phyloP scores from a whole-genome alignment of 352 stramenopile species.

The Phytophthora capsici region DNA sequence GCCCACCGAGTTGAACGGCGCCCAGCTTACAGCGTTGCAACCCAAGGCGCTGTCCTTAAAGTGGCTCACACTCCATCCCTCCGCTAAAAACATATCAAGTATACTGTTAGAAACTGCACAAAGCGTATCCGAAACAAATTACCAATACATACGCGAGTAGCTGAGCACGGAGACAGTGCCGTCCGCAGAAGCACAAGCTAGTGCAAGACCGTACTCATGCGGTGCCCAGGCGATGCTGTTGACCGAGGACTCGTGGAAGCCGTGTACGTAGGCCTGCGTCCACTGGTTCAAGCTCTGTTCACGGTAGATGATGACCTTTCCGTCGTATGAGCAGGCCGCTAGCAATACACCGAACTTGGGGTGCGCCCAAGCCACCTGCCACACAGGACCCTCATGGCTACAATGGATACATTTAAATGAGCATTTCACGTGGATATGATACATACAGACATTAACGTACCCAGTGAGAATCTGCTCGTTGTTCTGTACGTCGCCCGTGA shows the following conservation, averaged over 20 bases:
- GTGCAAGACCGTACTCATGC: constrained; percentile 95
- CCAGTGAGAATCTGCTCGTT: constrained; percentile 88
- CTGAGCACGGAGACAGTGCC: constrained; percentile 93
- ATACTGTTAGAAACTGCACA: background rate
- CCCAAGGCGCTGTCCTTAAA: constrained; percentile 96
- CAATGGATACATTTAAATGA: constrained; percentile 1
- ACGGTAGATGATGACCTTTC: constrained; percentile 97
- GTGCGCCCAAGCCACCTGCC: constrained; percentile 98
- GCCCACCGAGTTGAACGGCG: constrained; percentile 85
- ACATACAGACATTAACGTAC: constrained; percentile 40
- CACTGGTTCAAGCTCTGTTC: constrained; percentile 95
- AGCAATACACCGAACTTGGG: constrained; percentile 97
- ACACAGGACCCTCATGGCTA: constrained; percentile 97
- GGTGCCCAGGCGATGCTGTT: constrained; percentile 97
- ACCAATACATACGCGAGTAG: constrained; percentile 61
- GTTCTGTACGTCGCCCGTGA: constrained; percentile 91
- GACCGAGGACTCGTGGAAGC: constrained; percentile 90
- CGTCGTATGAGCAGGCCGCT: constrained; percentile 98
- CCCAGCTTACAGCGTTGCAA: constrained; percentile 98
- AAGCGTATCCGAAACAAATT: background rate
- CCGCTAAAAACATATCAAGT: constrained; percentile 42
- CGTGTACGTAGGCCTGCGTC: constrained; percentile 92
- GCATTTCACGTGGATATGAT: background rate
- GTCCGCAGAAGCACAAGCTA: constrained; percentile 95
- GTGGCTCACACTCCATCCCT: constrained; percentile 92